These are phyloP conservation scores for Leccinum fibrillosum DNA, from an alignment of 768 basidiomycete species.

Conservation along the genomic window DNA sequence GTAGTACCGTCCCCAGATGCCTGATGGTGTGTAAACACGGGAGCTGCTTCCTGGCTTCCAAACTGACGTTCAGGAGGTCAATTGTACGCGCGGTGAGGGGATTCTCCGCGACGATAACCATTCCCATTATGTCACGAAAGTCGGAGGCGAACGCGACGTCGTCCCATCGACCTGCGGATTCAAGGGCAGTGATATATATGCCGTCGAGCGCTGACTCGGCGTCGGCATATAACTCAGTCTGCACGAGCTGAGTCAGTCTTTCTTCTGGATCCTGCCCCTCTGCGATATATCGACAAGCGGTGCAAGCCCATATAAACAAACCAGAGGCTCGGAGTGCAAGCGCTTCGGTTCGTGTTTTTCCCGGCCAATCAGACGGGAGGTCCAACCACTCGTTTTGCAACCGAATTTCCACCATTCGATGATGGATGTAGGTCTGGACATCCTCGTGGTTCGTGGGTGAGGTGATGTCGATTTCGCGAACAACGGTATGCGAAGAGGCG, in stretches of 20 bases:
- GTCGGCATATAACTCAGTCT: slow-evolving; percentile 18
- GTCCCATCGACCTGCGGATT: slow-evolving; percentile 30
- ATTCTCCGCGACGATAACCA: slow-evolving; percentile 28
- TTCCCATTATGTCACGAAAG: slow-evolving; percentile 32
- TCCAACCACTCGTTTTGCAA: slow-evolving; percentile 26
- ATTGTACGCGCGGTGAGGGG: slow-evolving; percentile 25
- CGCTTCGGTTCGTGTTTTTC: slow-evolving; percentile 12
- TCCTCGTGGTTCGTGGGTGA: slow-evolving; percentile 25
- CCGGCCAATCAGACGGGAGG: slow-evolving; percentile 31
- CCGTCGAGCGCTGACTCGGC: slow-evolving; percentile 29
- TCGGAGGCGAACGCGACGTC: slow-evolving; percentile 27
- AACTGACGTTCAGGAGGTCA: slow-evolving; percentile 24
- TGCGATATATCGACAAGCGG: slow-evolving; percentile 32
- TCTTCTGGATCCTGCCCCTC: slow-evolving; percentile 30
- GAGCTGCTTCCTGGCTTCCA: slow-evolving; percentile 11
- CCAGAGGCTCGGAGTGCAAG: slow-evolving; percentile 30
- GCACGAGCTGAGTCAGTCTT: slow-evolving; percentile 25
- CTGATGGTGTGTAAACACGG: slow-evolving; percentile 31
- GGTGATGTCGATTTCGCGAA: slow-evolving; percentile 25
- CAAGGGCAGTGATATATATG: slow-evolving; percentile 31
- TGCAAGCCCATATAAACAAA: slow-evolving; percentile 33
- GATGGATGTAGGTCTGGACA: slow-evolving; percentile 24
- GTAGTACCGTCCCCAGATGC: slow-evolving; percentile 26
- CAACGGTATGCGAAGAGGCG: slow-evolving; percentile 8
- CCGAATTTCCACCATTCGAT: slow-evolving; percentile 26